phyloP scores from a whole-genome alignment of 129 eudicot species.

The Lactuca sativa region DNA sequence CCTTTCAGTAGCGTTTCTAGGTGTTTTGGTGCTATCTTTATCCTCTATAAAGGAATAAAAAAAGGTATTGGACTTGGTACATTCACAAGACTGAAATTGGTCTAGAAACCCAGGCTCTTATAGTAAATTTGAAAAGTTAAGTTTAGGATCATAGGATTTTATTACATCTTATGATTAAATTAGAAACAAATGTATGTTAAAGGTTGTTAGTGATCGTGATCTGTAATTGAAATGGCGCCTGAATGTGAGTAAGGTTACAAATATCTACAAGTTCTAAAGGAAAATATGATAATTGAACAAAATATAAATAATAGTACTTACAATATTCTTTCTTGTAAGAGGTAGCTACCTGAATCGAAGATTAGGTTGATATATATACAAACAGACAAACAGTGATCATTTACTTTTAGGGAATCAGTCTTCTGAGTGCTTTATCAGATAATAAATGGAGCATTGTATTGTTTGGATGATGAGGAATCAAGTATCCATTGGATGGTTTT shows the following conservation, averaged over 20 bases:
- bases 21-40: not conserved
- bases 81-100: too few species aligned
- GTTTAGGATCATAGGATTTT: constrained; percentile 11
- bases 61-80: not conserved
- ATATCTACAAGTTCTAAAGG: not conserved
- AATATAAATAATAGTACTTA: not conserved
- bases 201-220: constrained; percentile 1
- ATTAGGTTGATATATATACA: not conserved
- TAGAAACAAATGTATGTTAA: constrained; percentile 14
- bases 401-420: too few species aligned
- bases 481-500: too few species aligned
- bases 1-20: not conserved
- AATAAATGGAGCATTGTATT: too few species aligned
- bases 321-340: too few species aligned
- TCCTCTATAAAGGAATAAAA: not conserved
- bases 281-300: not conserved
- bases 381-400: not conserved
- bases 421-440: constrained; percentile 12
- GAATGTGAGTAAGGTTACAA: not conserved
- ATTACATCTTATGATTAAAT: not conserved
- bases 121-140: not conserved
- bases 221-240: constrained; percentile 11
- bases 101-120: too few species aligned
- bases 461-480: too few species aligned
- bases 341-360: too few species aligned